Conservation (phyloP, 306 rosid genomes). For the Cicer judaicum region DNA sequence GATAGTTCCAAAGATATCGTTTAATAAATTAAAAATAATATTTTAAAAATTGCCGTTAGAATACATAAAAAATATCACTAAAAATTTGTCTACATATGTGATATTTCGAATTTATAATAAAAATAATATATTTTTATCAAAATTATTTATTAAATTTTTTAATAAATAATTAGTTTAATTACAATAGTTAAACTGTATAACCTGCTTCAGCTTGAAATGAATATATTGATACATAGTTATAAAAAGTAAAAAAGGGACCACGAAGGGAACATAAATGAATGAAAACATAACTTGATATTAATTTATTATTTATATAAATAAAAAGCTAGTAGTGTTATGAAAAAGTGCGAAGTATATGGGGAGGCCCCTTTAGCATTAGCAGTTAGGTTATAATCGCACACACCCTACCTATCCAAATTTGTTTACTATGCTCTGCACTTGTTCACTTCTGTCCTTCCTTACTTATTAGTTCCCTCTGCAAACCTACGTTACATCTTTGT, state of each 20-base stretch:
- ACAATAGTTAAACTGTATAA: background rate
- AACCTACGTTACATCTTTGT: slow-evolving; percentile 71
- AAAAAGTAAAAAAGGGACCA: slow-evolving; percentile 37
- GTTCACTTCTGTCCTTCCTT: slow-evolving; percentile 51
- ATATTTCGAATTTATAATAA: too few relatives aligned
- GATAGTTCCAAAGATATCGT: too few relatives aligned
- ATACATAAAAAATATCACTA: too few relatives aligned
- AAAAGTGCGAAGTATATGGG: slow-evolving; percentile 22
- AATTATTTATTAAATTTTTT: too few relatives aligned
- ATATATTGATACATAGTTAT: background rate
- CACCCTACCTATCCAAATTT: slow-evolving; percentile 47
- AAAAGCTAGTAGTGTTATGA: slow-evolving; percentile 1
- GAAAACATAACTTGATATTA: background rate
- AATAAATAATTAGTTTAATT: too few relatives aligned
- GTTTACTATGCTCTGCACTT: slow-evolving; percentile 44
- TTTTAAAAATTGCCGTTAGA: too few relatives aligned
- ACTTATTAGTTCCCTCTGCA: slow-evolving; percentile 51
- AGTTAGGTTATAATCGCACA: slow-evolving; percentile 7
- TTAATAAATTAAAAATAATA: too few relatives aligned
- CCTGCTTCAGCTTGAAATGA: background rate
- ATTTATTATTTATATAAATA: background rate
- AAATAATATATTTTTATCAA: too few relatives aligned
- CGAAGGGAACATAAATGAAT: slow-evolving; percentile 32
- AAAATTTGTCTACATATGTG: too few relatives aligned
- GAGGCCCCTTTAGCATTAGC: slow-evolving; percentile 30